A percentile compares a stretch with the other conserved stretches of the same genome.
phyloP scores from a whole-genome alignment of 495 filamentous ascomycete species.

The Hypoxylon rickii region DNA sequence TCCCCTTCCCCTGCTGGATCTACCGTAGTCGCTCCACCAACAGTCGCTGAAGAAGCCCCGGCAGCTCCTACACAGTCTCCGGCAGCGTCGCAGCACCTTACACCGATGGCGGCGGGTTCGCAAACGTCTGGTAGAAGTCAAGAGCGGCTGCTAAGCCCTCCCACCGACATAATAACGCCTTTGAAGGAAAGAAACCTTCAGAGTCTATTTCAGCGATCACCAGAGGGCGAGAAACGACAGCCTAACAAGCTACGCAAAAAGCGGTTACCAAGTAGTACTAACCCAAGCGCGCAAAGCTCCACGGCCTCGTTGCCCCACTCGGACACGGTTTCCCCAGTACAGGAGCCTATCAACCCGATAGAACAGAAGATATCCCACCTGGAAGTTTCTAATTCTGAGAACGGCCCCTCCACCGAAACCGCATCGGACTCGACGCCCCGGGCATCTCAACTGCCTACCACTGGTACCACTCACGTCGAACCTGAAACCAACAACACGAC shows the following conservation, averaged over 20 bases:
- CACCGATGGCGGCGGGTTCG: slow-evolving; percentile 22
- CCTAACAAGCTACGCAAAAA: slow-evolving; percentile 89
- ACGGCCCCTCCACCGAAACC: slow-evolving; percentile 31
- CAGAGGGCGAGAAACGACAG: slow-evolving; percentile 67
- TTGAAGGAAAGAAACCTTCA: slow-evolving; percentile 69
- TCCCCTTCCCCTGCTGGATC: slow-evolving; percentile 36
- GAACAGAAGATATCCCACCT: slow-evolving; percentile 39
- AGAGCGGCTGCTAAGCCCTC: slow-evolving; percentile 50
- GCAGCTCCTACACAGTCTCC: slow-evolving; percentile 25
- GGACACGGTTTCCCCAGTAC: slow-evolving; percentile 42
- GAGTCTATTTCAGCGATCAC: slow-evolving; percentile 70
- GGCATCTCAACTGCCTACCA: slow-evolving; percentile 42
- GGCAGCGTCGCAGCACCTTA: slow-evolving; percentile 29
- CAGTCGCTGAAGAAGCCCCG: slow-evolving; percentile 29
- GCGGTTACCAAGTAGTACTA: slow-evolving; percentile 70
- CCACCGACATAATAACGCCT: slow-evolving; percentile 61
- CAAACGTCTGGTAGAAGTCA: slow-evolving; percentile 49
- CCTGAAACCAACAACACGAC: slow-evolving; percentile 42
- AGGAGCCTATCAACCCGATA: slow-evolving; percentile 44
- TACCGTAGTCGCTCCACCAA: slow-evolving; percentile 40
- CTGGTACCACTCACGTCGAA: slow-evolving; percentile 36
- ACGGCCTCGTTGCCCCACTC: slow-evolving; percentile 68
- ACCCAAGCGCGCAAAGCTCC: slow-evolving; percentile 85
- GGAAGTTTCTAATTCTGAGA: slow-evolving; percentile 31
- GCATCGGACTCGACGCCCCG: slow-evolving; percentile 43